Evolutionary conservation across 345 rosid species (phyloP).

Genomic region (Citrus maxima): DNA sequence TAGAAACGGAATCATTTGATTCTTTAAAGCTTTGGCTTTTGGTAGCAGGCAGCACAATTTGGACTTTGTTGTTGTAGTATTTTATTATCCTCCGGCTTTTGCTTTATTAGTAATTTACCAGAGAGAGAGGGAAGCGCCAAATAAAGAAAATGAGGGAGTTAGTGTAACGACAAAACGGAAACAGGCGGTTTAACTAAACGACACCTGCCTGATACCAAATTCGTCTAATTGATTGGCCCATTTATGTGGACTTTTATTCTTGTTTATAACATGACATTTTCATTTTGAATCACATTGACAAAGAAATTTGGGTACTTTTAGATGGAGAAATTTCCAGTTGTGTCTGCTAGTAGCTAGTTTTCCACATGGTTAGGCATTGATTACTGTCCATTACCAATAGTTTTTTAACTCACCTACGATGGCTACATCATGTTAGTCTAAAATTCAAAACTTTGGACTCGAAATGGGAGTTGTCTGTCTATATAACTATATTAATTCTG

Average conservation of each 20-base stretch:
- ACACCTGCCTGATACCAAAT: conserved; percentile 17
- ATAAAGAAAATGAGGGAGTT: neutral
- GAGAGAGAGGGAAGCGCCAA: conserved; percentile 1
- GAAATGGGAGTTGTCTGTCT: too few species aligned
- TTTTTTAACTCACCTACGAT: too few species aligned
- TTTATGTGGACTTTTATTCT: neutral
- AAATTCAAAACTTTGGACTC: too few species aligned
- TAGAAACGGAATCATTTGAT: neutral
- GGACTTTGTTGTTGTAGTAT: neutral
- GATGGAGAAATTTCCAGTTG: neutral
- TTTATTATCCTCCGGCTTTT: neutral
- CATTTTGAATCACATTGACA: neutral
- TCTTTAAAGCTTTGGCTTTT: neutral
- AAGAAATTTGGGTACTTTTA: too few species aligned
- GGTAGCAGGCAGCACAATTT: neutral
- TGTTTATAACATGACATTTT: neutral
- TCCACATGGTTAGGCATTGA: neutral
- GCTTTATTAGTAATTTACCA: neutral
- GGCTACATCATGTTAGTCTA: too few species aligned
- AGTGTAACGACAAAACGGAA: conserved; percentile 23
- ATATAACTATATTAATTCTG: too few species aligned
- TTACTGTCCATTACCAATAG: too few species aligned
- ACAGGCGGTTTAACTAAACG: conserved; percentile 16
- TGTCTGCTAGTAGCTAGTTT: neutral
- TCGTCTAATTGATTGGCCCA: neutral